Evolutionary conservation across 164 flowering plant genomes (phyloP), one percentile per base, ranked within the genome.

Genomic region (Liquidambar formosana): DNA sequence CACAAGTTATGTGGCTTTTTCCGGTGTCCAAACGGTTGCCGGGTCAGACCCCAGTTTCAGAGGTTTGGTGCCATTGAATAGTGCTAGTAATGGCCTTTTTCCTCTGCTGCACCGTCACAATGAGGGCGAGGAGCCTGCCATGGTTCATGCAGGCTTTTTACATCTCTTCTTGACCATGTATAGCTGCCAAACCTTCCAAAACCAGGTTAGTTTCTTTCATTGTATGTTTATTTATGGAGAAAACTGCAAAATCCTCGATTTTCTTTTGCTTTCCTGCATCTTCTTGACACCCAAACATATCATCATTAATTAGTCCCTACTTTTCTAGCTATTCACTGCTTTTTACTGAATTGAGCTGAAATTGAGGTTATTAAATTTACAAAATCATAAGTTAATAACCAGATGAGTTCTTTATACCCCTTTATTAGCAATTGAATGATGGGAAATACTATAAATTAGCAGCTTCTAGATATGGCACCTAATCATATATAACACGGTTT

Each of bases 81-180:
- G 18, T 18, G 28, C 10, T 8, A 70, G 49, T 13, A 59, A 46
- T 15, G 80, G 79, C 21, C 61, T 78, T 26, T 86, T 84, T 41
- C n/a, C 75, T 8, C 61, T 76, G 1, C 61, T 83, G 54, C 62
- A 18, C 0, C 21, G 69, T 13, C 22, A 58, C 3, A 19, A 19
- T 33, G 83, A 69, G 1, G 80, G 61, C 2, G 83, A 81, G 33
- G 78, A 78, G 47, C 73, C 86, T 4, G 73, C 69, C 1, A 80
- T 82, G 88, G 86, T 91, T 60, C 88, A 85, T 52, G 70, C 77
- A 5, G 89, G 81, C 0, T 62, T 88, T 21, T 52, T 88, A 21
- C 70, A 67, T 0, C 78, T 79, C 45, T 91, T 88, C 65, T 45
- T 71, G 25, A 66, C 75, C 27, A 19, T 83, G 3, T 81, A 64